Base-by-base conservation (phyloP, 2,329 filamentous ascomycete genomes). In the Colletotrichum horii region DNA sequence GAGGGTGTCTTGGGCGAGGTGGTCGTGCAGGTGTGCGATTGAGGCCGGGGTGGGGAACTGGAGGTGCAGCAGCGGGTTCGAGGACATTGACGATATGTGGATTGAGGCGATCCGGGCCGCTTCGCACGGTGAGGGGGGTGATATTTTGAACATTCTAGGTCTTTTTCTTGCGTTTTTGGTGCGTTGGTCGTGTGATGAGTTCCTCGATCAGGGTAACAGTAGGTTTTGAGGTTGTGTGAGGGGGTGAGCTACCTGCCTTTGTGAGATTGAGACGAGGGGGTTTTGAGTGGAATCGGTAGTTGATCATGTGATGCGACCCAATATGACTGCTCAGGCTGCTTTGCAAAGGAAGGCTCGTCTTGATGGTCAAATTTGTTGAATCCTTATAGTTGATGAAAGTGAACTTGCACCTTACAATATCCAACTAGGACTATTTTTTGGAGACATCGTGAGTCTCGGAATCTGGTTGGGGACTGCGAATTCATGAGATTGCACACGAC, bases 71-170 rank as follows among this genome's bases (percentile, higher is more conserved):
- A 87, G 75, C 15, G 82, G 76, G 77, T 87, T 86, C 48, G 78
- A 74, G 61, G 84, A 80, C 85, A 86, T 87, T 61, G 85, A 84
- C 11, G 78, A 76, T 19, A 87, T 76, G 75, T 87, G 85, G 68
- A 85, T 82, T 36, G 78, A 78, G 24, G 80, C 81, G 61, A 81
- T 80, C 55, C 79, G 77, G 16, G 72, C 58, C 38, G 79, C 78
- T 38, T 80, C 79, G 32, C 19, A 24, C 11, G 71, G 70, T 3
- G 16, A 30, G 6, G 70, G 64, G 52, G 58, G 15, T 22, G 43
- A 34, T 9, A 70, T 60, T 28, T 58, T 34, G 64, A 76, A 55
- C 56, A 58, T 69, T 19, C 26, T 28, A 2, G 8, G 62, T 8
- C 26, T 30, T 48, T 8, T 24, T n/a, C 26, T 30, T 61, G 24